A percentile compares a stretch with the other conserved stretches of the same genome.
These are phyloP conservation scores for Avena sativa DNA, from an alignment of 176 grass and related monocot species.

Conservation along the genomic window DNA sequence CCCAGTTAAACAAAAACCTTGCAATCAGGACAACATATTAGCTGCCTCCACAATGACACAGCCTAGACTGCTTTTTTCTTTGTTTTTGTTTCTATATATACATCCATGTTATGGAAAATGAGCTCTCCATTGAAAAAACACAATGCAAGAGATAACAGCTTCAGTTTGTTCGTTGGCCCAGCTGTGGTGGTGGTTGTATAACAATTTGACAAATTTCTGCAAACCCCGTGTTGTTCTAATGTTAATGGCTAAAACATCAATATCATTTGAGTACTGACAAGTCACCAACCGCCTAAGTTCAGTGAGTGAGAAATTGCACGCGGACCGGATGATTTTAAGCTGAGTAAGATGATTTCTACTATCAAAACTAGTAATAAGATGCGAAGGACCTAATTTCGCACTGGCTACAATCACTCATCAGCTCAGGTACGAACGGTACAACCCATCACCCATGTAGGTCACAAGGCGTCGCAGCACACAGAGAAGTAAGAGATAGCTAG, in stretches of 20 bases:
- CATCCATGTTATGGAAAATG: neutral
- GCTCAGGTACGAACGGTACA: neutral
- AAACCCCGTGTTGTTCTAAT: neutral
- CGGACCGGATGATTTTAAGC: neutral
- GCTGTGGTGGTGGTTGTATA: neutral
- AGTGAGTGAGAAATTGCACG: neutral
- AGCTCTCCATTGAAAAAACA: neutral
- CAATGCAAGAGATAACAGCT: neutral
- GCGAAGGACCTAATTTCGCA: neutral
- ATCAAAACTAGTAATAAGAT: no score
- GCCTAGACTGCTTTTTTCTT: neutral
- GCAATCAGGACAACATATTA: neutral
- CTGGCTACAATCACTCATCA: neutral
- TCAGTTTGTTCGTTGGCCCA: neutral
- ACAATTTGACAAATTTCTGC: neutral
- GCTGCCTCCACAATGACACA: neutral
- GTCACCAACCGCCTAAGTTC: neutral
- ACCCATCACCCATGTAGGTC: no score
- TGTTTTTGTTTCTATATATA: neutral
- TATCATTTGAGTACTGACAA: neutral
- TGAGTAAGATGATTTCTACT: neutral
- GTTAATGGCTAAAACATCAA: neutral
- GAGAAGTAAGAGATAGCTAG: neutral
- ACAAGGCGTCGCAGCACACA: neutral
- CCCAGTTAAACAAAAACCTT: no score